phyloP scores from a whole-genome alignment of 139 green algal species.

The Haematococcus sp. region DNA sequence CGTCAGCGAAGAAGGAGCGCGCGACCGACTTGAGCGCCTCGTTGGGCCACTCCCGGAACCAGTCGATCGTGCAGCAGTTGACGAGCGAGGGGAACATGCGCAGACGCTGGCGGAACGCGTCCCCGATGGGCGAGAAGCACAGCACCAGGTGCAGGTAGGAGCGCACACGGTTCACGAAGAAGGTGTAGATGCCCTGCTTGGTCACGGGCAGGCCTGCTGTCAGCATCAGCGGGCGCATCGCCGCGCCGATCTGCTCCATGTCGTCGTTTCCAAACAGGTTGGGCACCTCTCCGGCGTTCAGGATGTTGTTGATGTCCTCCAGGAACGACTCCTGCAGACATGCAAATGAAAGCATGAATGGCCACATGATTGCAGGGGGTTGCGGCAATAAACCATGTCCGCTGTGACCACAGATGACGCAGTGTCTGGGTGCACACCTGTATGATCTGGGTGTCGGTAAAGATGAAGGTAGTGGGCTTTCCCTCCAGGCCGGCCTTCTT shows the following conservation, averaged over 20 bases:
- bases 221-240: constrained; percentile 62
- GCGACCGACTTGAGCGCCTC: constrained; percentile 67
- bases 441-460: constrained; percentile 84
- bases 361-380: too few relatives aligned
- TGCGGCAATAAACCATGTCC: too few relatives aligned
- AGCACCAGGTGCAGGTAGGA: constrained; percentile 78
- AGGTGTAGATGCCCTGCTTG: constrained; percentile 60
- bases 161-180: constrained; percentile 59
- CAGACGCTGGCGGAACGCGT: constrained; percentile 79
- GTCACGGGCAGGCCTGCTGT: constrained; percentile 52
- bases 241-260: constrained; percentile 62
- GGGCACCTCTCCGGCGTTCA: constrained; percentile 78
- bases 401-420: too few relatives aligned
- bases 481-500: constrained; percentile 73
- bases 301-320: constrained; percentile 87
- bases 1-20: constrained; percentile 49
- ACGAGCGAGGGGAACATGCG: constrained; percentile 87
- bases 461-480: constrained; percentile 74
- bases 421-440: too few relatives aligned
- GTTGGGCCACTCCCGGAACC: constrained; percentile 76
- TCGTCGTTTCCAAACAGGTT: constrained; percentile 73
- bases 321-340: constrained; percentile 70
- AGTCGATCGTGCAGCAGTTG: constrained; percentile 88
- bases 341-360: background rate
- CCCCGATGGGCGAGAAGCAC: constrained; percentile 74